These are phyloP conservation scores for Crithidia bombi DNA, from an alignment of 208 protist genomes.

Conservation along the genomic window DNA sequence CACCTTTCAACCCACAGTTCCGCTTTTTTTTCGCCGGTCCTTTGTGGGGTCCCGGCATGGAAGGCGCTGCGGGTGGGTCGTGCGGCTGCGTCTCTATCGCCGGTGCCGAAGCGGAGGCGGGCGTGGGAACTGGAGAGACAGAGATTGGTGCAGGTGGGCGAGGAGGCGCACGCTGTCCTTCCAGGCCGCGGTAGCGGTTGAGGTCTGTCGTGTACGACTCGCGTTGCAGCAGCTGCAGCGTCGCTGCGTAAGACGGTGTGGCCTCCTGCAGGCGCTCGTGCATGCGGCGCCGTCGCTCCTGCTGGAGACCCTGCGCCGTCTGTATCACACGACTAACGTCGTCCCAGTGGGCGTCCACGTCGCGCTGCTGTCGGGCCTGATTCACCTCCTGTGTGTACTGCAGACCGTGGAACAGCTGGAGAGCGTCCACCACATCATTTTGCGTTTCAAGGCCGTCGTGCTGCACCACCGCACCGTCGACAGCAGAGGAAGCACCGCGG, in stretches of 20 bases:
- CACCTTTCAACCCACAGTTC: no score
- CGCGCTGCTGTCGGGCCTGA: constrained; percentile 45
- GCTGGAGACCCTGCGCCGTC: constrained; percentile 58
- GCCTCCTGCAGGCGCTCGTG: constrained; percentile 31
- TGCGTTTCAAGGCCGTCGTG: not conserved
- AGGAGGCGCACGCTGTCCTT: not conserved
- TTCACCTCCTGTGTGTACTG: constrained; percentile 52
- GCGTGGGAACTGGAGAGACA: no score
- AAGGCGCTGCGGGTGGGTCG: no score
- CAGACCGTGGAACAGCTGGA: constrained; percentile 54
- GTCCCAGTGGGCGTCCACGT: constrained; percentile 60
- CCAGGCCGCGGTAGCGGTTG: constrained; percentile 40
- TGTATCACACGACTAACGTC: constrained; percentile 69
- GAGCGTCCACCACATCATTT: constrained; percentile 2
- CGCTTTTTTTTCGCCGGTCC: no score
- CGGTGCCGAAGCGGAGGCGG: no score
- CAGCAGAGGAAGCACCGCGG: no score
- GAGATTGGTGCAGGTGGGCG: no score
- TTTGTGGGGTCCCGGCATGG: no score
- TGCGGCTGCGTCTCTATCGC: no score
- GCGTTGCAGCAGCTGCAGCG: constrained; percentile 51
- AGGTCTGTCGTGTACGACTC: constrained; percentile 49
- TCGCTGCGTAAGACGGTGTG: constrained; percentile 52
- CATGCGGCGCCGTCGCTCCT: constrained; percentile 51
- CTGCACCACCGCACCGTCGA: no score